Conservation (phyloP, 805 yeast species). For the Ogataea haglerorum region DNA sequence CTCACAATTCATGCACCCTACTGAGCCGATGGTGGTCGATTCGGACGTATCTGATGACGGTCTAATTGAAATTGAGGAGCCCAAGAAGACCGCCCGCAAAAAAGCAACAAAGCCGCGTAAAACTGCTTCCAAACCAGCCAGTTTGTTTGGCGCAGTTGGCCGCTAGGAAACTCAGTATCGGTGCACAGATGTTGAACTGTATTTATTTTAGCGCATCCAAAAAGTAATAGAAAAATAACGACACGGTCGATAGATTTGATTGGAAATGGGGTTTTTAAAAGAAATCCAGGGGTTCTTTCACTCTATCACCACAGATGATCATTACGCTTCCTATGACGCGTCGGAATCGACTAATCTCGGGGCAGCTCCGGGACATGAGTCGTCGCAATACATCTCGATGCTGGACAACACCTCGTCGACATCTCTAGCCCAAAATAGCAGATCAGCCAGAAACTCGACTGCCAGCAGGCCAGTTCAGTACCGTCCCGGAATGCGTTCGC, state of each 20-base stretch:
- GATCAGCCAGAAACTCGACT: conserved; percentile 39
- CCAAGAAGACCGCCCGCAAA: conserved; percentile 1
- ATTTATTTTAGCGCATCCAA: not conserved
- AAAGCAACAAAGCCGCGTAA: conserved; percentile 1
- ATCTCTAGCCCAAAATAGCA: conserved; percentile 35
- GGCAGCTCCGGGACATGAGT: conserved; percentile 21
- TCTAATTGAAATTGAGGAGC: conserved; percentile 12
- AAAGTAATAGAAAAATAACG: conserved; percentile 1
- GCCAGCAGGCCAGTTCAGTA: conserved; percentile 38
- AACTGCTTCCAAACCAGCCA: conserved; percentile 6
- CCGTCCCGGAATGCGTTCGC: conserved; percentile 39
- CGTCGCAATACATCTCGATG: conserved; percentile 30
- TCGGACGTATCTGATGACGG: conserved; percentile 13
- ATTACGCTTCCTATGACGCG: conserved; percentile 51
- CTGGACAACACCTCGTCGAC: conserved; percentile 32
- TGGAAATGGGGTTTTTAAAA: conserved; percentile 28
- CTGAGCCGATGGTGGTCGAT: conserved; percentile 4
- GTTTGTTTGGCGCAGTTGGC: conserved; percentile 12
- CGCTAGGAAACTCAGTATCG: not conserved
- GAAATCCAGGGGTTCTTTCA: conserved; percentile 37
- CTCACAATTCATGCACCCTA: conserved; percentile 4
- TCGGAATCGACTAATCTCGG: conserved; percentile 30
- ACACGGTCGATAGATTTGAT: conserved; percentile 4
- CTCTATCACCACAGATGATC: conserved; percentile 56
- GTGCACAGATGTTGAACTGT: conserved; percentile 5